Base-by-base conservation (phyloP, 75 land plant genomes). In the Selaginella moellendorffii region DNA sequence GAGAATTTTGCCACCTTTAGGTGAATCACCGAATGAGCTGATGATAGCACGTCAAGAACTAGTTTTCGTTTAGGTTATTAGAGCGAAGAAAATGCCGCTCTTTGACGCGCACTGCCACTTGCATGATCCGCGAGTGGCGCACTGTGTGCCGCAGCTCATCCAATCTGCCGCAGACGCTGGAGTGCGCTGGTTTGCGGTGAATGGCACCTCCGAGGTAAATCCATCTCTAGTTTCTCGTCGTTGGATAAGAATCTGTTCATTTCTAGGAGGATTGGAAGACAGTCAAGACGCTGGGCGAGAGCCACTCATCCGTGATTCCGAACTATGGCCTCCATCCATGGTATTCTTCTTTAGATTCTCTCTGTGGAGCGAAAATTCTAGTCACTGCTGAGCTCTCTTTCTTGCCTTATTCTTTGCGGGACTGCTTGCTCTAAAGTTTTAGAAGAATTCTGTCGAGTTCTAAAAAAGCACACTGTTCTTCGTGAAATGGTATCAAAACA, bases 261-360 rank as follows among this genome's bases (percentile, higher is more conserved):
- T 69, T 51, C 46, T 67, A 84, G 82, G 79, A 76, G 26, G 98
- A 93, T 69, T 93, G 98, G 98, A 73, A 71, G 46, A 27, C 67
- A 22, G 98, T 93, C 25, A 83, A 88, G 63, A 36, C 81, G 60
- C 76, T 93, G 85, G 54, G 81, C 5, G 87, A 81, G 21, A 26
- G 63, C 0, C 36, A 88, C 65, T 60, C 82, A 1, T 65, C 64
- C 30, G 63, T 93, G 1, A 68, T 88, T 29, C 98, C 98, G 0
- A 76, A 75, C 82, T 93, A 85, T 65, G 98, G 98, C 19, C 77
- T 93, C 22, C 98, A 93, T 72, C 96, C 98, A 2, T 93, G 98
- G 98, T 80, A 52, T 62, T 17, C 14, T 19, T 59, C 51, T n/a
- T n/a, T n/a, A n/a, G 29, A 31, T 51, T 42, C 27, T 60, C 19